Percentiles rank a stretch among this genome's conserved stretches.
These are phyloP conservation scores for Stylonectria norvegica DNA, from an alignment of 2,329 filamentous ascomycete genomes.

Conservation along the genomic window DNA sequence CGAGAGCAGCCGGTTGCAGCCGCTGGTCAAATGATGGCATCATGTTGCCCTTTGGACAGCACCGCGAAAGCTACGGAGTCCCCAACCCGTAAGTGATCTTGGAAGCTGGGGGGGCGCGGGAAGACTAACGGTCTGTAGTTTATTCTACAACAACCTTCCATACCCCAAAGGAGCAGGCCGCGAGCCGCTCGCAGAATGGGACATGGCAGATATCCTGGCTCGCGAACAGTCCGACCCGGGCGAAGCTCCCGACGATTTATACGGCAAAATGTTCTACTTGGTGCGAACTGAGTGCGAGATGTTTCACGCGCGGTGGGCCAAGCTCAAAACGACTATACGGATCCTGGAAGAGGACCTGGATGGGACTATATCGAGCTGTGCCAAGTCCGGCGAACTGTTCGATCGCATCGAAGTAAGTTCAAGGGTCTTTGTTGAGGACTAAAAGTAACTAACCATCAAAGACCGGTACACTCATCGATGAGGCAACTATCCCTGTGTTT, in stretches of 20 bases:
- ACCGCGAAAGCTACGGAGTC: conserved; percentile 9
- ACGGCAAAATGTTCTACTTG: conserved; percentile 30
- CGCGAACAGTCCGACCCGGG: conserved; percentile 20
- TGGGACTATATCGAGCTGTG: too few species aligned
- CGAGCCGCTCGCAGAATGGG: conserved; percentile 29
- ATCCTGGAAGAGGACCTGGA: too few species aligned
- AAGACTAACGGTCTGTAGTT: conserved; percentile 7
- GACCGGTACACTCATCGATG: conserved; percentile 18
- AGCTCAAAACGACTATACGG: too few species aligned
- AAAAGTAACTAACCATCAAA: conserved; percentile 7
- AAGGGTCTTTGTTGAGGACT: too few species aligned
- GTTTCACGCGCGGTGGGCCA: too few species aligned
- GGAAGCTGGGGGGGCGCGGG: too few species aligned
- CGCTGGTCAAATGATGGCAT: conserved; percentile 23
- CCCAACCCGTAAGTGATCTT: conserved; percentile 22
- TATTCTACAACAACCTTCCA: too few species aligned
- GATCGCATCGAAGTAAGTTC: conserved; percentile 21
- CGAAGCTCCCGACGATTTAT: conserved; percentile 21
- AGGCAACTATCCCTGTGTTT: conserved; percentile 8
- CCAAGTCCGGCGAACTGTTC: too few species aligned
- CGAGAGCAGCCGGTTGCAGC: conserved; percentile 11
- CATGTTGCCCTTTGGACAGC: conserved; percentile 21
- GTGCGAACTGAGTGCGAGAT: conserved; percentile 16
- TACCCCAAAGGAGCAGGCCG: conserved; percentile 8
- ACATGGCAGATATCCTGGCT: too few species aligned